Conservation (phyloP, 1,139 yeast species). For the Eremothecium coryli region DNA sequence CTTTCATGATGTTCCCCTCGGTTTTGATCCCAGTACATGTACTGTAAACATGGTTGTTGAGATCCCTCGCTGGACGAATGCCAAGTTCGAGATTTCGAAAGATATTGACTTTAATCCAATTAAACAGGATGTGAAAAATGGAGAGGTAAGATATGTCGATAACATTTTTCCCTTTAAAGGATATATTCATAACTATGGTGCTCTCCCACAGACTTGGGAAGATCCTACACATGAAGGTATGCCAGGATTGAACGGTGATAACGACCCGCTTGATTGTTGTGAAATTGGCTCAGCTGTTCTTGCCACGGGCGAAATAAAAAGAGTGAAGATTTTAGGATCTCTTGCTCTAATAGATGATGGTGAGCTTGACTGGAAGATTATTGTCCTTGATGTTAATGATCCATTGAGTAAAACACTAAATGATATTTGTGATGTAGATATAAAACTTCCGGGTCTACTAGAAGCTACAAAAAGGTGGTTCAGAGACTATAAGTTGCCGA, state of each 20-base stretch:
- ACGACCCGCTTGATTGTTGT: slow-evolving; percentile 93
- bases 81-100: slow-evolving; percentile 82
- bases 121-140: slow-evolving; percentile 87
- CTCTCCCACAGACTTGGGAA: slow-evolving; percentile 99
- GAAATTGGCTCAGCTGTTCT: slow-evolving; percentile 68
- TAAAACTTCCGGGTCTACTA: slow-evolving; percentile 74
- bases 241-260: slow-evolving; percentile 63
- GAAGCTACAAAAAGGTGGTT: slow-evolving; percentile 88
- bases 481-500: slow-evolving; percentile 90
- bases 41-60: slow-evolving; percentile 86
- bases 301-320: slow-evolving; percentile 57
- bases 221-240: slow-evolving; percentile 45
- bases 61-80: slow-evolving; percentile 94
- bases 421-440: slow-evolving; percentile 75
- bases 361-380: slow-evolving; percentile 95
- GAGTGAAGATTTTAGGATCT: slow-evolving; percentile 86
- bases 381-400: slow-evolving; percentile 75
- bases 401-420: slow-evolving; percentile 68
- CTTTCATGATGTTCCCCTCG: slow-evolving; percentile 86
- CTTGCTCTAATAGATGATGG: slow-evolving; percentile 95
- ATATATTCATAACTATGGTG: slow-evolving; percentile 93
- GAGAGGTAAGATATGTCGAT: slow-evolving; percentile 75
- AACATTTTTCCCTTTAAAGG: slow-evolving; percentile 96
- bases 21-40: slow-evolving; percentile 50
- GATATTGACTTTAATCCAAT: slow-evolving; percentile 75